phyloP scores from a whole-genome alignment of 2,329 filamentous ascomycete species.

The Lachnellula occidentalis region DNA sequence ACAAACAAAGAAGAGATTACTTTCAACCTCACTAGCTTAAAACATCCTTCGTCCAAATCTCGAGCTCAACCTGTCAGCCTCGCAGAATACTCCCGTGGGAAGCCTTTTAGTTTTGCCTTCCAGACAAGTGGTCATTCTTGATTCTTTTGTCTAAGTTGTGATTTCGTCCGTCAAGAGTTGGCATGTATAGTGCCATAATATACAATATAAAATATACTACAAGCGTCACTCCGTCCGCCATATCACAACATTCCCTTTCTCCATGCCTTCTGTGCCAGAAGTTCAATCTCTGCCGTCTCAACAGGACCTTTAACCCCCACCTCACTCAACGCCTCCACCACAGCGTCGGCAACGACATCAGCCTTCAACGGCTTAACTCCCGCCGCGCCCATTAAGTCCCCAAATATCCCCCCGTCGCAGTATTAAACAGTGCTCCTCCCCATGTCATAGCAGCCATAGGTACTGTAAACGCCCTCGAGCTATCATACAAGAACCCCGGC shows the following conservation, averaged over 20 bases:
- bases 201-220: no score
- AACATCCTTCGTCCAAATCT: neutral
- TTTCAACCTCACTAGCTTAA: neutral
- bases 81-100: no score
- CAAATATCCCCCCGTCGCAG: slow-evolving; percentile 70
- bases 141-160: neutral
- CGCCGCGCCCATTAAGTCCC: slow-evolving; percentile 72
- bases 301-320: slow-evolving; percentile 67
- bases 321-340: slow-evolving; percentile 80
- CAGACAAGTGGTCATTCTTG: slow-evolving; percentile 1
- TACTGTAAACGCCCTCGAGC: slow-evolving; percentile 72
- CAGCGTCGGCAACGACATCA: slow-evolving; percentile 80
- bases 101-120: no score
- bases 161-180: neutral
- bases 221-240: slow-evolving; percentile 2
- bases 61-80: no score
- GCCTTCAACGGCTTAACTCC: slow-evolving; percentile 83
- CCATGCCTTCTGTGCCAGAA: slow-evolving; percentile 77
- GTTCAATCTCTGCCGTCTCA: slow-evolving; percentile 74
- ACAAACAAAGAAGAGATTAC: neutral
- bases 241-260: slow-evolving; percentile 71
- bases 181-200: slow-evolving; percentile 3
- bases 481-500: slow-evolving; percentile 85
- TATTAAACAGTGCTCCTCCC: slow-evolving; percentile 71
- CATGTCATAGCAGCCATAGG: slow-evolving; percentile 76